These are phyloP conservation scores for Ophiocordyceps camponoti-rufipedis DNA, from an alignment of 2,329 filamentous ascomycete genomes.

Conservation along the genomic window DNA sequence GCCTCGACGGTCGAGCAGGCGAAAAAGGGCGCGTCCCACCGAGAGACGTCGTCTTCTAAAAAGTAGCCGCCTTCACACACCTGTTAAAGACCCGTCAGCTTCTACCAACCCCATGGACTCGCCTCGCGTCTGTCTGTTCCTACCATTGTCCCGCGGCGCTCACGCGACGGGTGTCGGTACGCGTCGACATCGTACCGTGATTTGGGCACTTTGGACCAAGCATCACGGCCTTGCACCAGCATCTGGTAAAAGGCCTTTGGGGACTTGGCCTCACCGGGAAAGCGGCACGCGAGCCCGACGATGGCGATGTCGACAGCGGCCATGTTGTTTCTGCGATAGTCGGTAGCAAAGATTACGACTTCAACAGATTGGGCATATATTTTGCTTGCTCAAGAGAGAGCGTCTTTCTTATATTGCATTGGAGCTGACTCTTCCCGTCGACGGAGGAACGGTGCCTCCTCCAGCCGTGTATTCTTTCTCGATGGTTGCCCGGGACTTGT, in stretches of 20 bases:
- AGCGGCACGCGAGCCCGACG: neutral
- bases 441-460: neutral
- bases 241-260: neutral
- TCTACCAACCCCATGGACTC: neutral
- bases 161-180: neutral
- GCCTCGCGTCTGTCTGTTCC: neutral
- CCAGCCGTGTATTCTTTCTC: neutral
- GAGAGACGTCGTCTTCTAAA: neutral
- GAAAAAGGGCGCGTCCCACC: conserved; percentile 1
- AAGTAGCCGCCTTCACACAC: conserved; percentile 1
- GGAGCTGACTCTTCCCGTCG: neutral
- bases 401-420: neutral
- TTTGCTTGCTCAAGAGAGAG: neutral
- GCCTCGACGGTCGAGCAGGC: neutral
- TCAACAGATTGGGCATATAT: neutral
- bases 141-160: neutral
- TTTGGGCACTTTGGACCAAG: neutral
- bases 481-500: neutral
- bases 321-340: neutral
- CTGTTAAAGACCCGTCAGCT: neutral
- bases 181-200: neutral
- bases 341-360: neutral
- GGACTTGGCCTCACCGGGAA: neutral
- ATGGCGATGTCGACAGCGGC: neutral
- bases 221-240: neutral